Percentiles rank a stretch among this genome's conserved stretches.
phyloP scores from a whole-genome alignment of 2,329 filamentous ascomycete genomes.

The Fusarium abutilonis region DNA sequence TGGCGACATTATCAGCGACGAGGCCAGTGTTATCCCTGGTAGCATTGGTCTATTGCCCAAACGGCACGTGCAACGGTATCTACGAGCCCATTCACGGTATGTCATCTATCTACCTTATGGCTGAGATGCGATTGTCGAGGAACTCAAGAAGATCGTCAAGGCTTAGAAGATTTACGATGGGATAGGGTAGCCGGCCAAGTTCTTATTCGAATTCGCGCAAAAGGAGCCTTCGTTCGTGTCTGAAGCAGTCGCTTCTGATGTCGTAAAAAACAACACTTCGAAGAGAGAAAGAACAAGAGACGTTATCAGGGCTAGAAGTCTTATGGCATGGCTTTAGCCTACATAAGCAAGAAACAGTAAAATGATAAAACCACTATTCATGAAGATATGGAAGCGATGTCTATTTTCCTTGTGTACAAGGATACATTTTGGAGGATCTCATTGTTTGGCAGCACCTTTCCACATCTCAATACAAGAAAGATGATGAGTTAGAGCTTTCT shows the following conservation, averaged over 20 bases:
- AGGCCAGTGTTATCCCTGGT: constrained; percentile 93
- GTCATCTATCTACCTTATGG: constrained; percentile 27
- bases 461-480: neutral
- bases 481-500: neutral
- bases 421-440: neutral
- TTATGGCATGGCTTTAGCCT: neutral
- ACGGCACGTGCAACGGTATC: constrained; percentile 87
- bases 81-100: constrained; percentile 97
- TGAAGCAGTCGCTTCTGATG: constrained; percentile 7
- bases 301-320: neutral
- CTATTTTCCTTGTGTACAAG: neutral
- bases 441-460: neutral
- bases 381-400: neutral
- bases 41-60: constrained; percentile 88
- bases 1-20: constrained; percentile 95
- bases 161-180: constrained; percentile 29
- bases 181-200: neutral
- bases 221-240: no score
- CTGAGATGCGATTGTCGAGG: constrained; percentile 68
- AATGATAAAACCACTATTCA: neutral
- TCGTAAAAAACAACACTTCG: no score
- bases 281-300: no score
- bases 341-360: constrained; percentile 4
- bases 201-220: no score
- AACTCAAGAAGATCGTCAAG: constrained; percentile 76